Evolutionary conservation across 2,329 filamentous ascomycete species (phyloP).

Genomic region (Talaromyces sp.): DNA sequence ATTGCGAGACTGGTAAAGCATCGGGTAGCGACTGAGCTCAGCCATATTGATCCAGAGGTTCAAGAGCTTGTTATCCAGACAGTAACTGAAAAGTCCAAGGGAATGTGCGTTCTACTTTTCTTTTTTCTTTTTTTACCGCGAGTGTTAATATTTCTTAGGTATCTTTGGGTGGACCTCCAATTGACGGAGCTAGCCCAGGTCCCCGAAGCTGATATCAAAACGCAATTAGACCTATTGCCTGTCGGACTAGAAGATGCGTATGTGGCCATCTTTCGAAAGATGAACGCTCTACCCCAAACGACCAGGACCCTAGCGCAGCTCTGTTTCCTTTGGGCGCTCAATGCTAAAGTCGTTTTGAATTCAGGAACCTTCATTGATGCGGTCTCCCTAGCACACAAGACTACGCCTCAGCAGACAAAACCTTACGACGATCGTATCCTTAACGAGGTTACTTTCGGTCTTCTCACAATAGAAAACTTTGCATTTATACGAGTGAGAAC

Average conservation of each 20-base stretch:
- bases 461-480: slow-evolving; percentile 1
- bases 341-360: slow-evolving; percentile 7
- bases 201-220: slow-evolving; percentile 10
- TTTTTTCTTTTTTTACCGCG: neutral
- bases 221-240: slow-evolving; percentile 16
- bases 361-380: neutral
- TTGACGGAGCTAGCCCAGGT: slow-evolving; percentile 16
- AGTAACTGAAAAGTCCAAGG: slow-evolving; percentile 17
- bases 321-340: slow-evolving; percentile 18
- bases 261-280: slow-evolving; percentile 12
- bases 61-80: slow-evolving; percentile 5
- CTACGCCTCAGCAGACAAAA: neutral
- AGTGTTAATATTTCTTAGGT: slow-evolving; percentile 13
- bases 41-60: slow-evolving; percentile 9
- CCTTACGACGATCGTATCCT: slow-evolving; percentile 3
- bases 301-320: slow-evolving; percentile 8
- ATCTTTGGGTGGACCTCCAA: slow-evolving; percentile 20
- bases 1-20: slow-evolving; percentile 13
- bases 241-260: slow-evolving; percentile 16
- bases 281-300: slow-evolving; percentile 13
- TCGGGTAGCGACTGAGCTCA: slow-evolving; percentile 14
- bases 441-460: slow-evolving; percentile 5
- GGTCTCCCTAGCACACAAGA: slow-evolving; percentile 5
- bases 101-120: slow-evolving; percentile 11
- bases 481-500: neutral